Base-by-base conservation (phyloP, 495 filamentous ascomycete species). In the Penicillium mononematosum region DNA sequence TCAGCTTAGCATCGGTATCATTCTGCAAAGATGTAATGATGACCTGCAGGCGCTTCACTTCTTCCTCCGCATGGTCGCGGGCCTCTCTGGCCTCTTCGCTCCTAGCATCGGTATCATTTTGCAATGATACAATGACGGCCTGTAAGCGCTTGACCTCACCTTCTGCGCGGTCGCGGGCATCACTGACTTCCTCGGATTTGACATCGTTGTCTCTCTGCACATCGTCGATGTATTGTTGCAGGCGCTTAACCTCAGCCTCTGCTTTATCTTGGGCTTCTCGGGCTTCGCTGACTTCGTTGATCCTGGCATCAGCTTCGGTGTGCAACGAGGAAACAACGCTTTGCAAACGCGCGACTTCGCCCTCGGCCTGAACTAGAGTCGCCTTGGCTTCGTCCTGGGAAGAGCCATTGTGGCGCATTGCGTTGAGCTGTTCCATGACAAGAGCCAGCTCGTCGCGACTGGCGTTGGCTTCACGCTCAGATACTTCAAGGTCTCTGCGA, bases 331-430 rank as follows among this genome's bases (percentile, higher is more conserved):
- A 54, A 6, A 74, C 38, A 6, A 66, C 58, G 22, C 56, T 58
- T 42, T 73, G 60, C 56, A 74, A 49, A 44, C 70, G 73, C 10
- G 71, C 70, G 43, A 87, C 65, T 50, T 86, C 78, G 42, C 79
- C 72, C 57, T 88, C 75, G 0, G 81, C 76, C 17, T 75, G 69
- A 2, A 70, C 75, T 27, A 85, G 76, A 20, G 79, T 78, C 9
- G 66, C 66, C 58, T 62, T 61, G 25, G 58, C 41, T 50, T 65
- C 62, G 3, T 67, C 66, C 11, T 59, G 59, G 10, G 66, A 56
- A 25, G 66, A 56, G 39, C 64, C 66, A 44, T 58, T 51, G n/a
- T 73, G 67, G 44, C 75, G 75, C 55, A 74, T 69, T 7, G 64
- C 63, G 39, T 83, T 77, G 6, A 85, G 66, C 60, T 81, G 78